A percentile compares a stretch with the other conserved stretches of the same genome.
Conservation (phyloP, 2,329 filamentous ascomycete genomes). For the Teratosphaeriaceae sp. region DNA sequence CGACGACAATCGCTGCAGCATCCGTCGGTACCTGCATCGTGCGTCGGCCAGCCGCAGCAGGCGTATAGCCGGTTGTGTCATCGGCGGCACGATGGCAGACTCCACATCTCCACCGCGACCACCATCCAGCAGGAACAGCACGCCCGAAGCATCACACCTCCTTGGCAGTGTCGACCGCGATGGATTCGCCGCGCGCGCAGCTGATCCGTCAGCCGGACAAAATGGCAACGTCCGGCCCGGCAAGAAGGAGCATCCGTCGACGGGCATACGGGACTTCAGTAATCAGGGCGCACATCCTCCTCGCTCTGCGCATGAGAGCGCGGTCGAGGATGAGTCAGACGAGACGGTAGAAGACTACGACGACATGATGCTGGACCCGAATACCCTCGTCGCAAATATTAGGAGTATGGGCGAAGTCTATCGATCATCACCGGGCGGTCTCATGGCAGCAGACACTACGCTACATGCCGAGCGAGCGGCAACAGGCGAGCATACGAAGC, state of each 20-base stretch:
- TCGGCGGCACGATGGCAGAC: not conserved
- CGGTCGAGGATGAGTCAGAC: constrained; percentile 15
- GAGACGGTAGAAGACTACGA: constrained; percentile 38
- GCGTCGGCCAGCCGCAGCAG: too few species aligned
- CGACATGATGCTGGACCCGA: constrained; percentile 30
- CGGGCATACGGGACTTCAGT: constrained; percentile 1
- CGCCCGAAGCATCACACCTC: constrained; percentile 16
- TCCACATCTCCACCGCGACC: not conserved
- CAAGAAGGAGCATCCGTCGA: not conserved
- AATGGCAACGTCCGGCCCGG: constrained; percentile 1
- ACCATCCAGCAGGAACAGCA: constrained; percentile 11
- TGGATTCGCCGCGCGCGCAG: constrained; percentile 14
- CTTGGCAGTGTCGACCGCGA: constrained; percentile 15
- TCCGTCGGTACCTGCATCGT: too few species aligned
- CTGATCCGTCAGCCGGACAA: constrained; percentile 5
- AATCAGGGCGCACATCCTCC: not conserved
- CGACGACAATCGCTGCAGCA: too few species aligned
- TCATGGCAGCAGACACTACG: not conserved
- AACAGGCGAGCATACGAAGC: constrained; percentile 11
- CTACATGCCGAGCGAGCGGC: not conserved
- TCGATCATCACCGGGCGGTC: constrained; percentile 8
- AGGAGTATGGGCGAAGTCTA: constrained; percentile 21
- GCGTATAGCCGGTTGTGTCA: too few species aligned
- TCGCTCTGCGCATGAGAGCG: not conserved
- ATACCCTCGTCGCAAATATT: constrained; percentile 31